Evolutionary conservation across 495 filamentous ascomycete genomes (phyloP), one percentile per base, ranked within the genome.

Genomic region (Lasiosphaeria miniovina): DNA sequence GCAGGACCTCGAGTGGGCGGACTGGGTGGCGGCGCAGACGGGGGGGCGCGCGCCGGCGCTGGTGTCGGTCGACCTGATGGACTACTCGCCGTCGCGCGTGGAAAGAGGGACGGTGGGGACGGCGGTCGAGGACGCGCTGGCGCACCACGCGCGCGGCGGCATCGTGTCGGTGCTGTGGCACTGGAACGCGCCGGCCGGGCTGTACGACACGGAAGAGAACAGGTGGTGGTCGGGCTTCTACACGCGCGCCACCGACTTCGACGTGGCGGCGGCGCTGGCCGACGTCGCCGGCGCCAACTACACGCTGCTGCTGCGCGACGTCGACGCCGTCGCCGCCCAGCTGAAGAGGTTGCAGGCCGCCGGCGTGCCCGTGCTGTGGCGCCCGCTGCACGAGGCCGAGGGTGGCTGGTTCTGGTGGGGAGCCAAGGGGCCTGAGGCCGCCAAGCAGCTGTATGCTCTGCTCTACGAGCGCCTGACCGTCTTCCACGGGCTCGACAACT

Each of bases 391-490:
- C 66, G 78, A 81, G 54, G 78, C 78, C 12, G 78, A 81, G 52
- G 78, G 78, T 3, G 71, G 53, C 1, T 81, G 78, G 78, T 81
- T 80, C 69, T 81, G 78, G 78, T 80, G 78, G 78, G 78, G 78
- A 12, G 78, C 78, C 6, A 73, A 77, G 63, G 78, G 78, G 0
- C 52, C 78, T 34, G 78, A 67, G 54, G 65, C 77, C 24, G 66
- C 63, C 62, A 81, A 80, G 66, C 60, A 74, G 54, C 69, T 80
- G 2, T 81, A 63, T 40, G 45, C 50, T 2, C 52, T 80, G 0
- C 7, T 81, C 36, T 79, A 79, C 55, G 70, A 80, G 43, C 65
- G 78, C 2, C 60, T 77, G 40, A 76, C 73, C 2, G 71, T 68
- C 40, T 54, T 73, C 54, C 78, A 80, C 61, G 49, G 56, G 0